Conservation (phyloP, 208 protist species). For the Trypanosoma congolense region DNA sequence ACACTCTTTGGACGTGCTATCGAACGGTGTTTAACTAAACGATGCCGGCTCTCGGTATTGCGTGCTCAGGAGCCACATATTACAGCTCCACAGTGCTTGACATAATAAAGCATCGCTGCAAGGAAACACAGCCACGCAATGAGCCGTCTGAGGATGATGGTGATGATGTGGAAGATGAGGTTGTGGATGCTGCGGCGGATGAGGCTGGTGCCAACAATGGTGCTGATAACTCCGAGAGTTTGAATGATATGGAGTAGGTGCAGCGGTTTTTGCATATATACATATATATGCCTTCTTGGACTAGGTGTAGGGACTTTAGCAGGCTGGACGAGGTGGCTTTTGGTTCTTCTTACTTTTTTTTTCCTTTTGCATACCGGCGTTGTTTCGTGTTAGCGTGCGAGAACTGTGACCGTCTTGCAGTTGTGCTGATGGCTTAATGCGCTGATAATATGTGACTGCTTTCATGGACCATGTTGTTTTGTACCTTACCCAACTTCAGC, state of each 20-base stretch:
- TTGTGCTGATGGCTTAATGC: too few species aligned
- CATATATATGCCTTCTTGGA: conserved; percentile 9
- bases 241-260: background rate
- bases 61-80: conserved; percentile 66
- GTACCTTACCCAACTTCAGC: too few species aligned
- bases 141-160: conserved; percentile 10
- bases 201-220: conserved; percentile 5
- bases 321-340: too few species aligned
- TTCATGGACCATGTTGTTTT: too few species aligned
- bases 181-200: conserved; percentile 2
- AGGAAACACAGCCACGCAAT: conserved; percentile 58
- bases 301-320: too few species aligned
- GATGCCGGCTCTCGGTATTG: conserved; percentile 75
- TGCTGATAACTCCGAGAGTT: background rate
- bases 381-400: too few species aligned
- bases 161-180: conserved; percentile 19
- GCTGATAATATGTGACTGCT: too few species aligned
- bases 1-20: conserved; percentile 7
- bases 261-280: background rate
- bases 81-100: conserved; percentile 46
- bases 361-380: too few species aligned
- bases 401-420: too few species aligned
- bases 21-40: background rate
- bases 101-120: conserved; percentile 69
- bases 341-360: too few species aligned